Evolutionary conservation across 108 stramenopile species (phyloP).

Genomic region (Bacterosira constricta): DNA sequence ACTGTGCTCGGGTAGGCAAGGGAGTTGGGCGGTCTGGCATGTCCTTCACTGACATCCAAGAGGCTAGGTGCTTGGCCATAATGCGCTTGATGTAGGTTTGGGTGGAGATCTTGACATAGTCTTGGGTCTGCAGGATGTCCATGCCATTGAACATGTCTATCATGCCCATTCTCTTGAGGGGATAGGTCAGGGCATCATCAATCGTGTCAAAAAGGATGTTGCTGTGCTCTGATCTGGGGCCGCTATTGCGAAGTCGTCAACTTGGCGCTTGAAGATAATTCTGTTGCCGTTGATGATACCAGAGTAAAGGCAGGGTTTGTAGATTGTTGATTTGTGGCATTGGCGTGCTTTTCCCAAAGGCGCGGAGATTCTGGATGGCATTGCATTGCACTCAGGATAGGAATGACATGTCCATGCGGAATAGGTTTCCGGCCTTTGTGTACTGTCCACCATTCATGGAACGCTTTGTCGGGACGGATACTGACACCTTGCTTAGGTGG

Average conservation of each 20-base stretch:
- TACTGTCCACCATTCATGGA: conserved; percentile 23
- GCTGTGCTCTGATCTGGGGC: too few species aligned
- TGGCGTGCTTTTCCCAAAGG: conserved; percentile 14
- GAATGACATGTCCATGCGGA: conserved; percentile 6
- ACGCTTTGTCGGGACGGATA: conserved; percentile 36
- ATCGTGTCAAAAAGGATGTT: too few species aligned
- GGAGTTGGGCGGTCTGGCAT: too few species aligned
- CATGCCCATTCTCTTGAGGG: too few species aligned
- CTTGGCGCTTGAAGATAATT: conserved; percentile 13
- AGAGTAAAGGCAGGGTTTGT: conserved; percentile 14
- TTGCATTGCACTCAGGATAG: background rate
- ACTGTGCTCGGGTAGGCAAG: too few species aligned
- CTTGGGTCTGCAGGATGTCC: too few species aligned
- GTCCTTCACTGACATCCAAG: too few species aligned
- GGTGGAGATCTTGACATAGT: too few species aligned
- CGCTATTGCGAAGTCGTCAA: conserved; percentile 19
- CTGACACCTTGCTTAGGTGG: conserved; percentile 27
- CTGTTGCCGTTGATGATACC: conserved; percentile 5
- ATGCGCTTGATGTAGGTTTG: too few species aligned
- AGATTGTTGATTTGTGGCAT: conserved; percentile 4
- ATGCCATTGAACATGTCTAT: too few species aligned
- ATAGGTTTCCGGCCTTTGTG: background rate
- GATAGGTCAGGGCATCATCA: too few species aligned
- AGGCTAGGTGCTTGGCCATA: too few species aligned
- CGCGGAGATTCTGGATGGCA: conserved; percentile 7